Evolutionary conservation across 257 asterid genomes (phyloP).

Genomic region (Solanum pimpinellifolium): DNA sequence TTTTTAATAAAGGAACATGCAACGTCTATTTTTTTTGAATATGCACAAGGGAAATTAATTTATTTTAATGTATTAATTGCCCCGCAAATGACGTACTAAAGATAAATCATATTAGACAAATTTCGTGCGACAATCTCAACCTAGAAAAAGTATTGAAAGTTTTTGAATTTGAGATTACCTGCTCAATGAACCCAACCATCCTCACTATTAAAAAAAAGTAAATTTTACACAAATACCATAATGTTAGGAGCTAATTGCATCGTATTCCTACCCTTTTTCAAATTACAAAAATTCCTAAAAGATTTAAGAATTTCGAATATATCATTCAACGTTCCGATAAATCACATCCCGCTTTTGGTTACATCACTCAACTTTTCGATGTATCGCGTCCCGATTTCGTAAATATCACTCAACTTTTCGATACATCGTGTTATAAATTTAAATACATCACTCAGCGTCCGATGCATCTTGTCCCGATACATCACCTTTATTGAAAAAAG

Average conservation of each 20-base stretch:
- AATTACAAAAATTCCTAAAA: neutral
- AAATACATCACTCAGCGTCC: no score
- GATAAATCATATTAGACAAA: neutral
- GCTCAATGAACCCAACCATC: neutral
- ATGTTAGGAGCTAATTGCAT: no score
- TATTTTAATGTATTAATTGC: neutral
- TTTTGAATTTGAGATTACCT: neutral
- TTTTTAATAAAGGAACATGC: neutral
- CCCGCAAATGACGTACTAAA: neutral
- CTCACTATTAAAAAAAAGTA: neutral
- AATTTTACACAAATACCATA: neutral
- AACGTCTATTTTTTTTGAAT: neutral
- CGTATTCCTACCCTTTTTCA: no score
- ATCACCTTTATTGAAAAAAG: no score
- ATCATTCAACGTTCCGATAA: no score
- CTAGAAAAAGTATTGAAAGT: neutral
- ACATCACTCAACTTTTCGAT: no score
- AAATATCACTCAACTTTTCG: neutral
- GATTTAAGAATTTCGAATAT: neutral
- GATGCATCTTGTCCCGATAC: no score
- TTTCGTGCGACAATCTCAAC: neutral
- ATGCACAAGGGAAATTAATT: neutral
- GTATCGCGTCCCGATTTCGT: accelerated
- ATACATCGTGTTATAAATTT: no score
- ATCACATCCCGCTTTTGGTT: no score